These are phyloP conservation scores for Penicillium tannophilum DNA, from an alignment of 495 filamentous ascomycete genomes.

Conservation along the genomic window DNA sequence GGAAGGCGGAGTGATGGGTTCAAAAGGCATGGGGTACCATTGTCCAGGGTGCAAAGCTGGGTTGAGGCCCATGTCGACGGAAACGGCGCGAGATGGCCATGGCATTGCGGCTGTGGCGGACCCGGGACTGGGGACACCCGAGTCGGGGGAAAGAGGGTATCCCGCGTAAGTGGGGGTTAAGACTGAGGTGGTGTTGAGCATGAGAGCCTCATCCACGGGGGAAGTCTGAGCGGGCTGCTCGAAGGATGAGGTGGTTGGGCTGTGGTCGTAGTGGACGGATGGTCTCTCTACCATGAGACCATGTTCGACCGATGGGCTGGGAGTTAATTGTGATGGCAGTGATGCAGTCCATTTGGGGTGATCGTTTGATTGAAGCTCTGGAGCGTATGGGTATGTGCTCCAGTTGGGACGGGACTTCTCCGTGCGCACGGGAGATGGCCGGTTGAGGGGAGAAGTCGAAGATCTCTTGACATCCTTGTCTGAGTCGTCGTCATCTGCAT, in stretches of 20 bases:
- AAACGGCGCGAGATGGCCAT: conserved; percentile 26
- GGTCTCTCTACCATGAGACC: conserved; percentile 21
- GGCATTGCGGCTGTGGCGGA: conserved; percentile 17
- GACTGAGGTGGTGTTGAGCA: conserved; percentile 28
- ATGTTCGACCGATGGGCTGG: conserved; percentile 32
- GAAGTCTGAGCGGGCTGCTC: conserved; percentile 36
- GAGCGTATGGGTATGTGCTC: conserved; percentile 20
- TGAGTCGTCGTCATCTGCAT: conserved; percentile 25
- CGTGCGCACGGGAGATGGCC: conserved; percentile 9
- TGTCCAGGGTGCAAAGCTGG: conserved; percentile 23
- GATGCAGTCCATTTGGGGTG: conserved; percentile 30
- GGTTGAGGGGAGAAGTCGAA: conserved; percentile 24
- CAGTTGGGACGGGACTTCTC: conserved; percentile 19
- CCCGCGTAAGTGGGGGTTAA: conserved; percentile 26
- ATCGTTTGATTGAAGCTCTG: conserved; percentile 12
- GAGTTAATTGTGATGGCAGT: conserved; percentile 28
- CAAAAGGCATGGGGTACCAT: conserved; percentile 42
- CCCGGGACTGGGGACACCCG: conserved; percentile 28
- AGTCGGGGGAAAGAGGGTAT: conserved; percentile 33
- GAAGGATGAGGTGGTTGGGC: conserved; percentile 31
- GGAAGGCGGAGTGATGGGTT: conserved; percentile 29
- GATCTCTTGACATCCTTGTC: conserved; percentile 33
- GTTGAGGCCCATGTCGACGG: conserved; percentile 30
- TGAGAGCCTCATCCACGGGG: conserved; percentile 18
- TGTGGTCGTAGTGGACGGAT: conserved; percentile 16